Conservation (phyloP, 2,329 filamentous ascomycete genomes). For the Nectriaceae sp. region DNA sequence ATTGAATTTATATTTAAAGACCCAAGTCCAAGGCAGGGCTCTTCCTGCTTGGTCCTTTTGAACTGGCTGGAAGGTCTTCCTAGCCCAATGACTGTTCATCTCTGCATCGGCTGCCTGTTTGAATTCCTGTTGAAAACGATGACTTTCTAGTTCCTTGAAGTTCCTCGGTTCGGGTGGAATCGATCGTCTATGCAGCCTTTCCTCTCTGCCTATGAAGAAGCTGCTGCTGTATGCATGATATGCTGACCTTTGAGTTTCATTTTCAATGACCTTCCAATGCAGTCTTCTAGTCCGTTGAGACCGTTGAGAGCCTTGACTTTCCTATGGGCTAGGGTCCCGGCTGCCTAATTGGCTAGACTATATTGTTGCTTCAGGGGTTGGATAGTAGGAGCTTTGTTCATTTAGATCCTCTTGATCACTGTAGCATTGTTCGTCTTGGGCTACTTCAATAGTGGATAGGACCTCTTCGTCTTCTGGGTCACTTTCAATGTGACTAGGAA, state of each 20-base stretch:
- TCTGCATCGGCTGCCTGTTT: constrained; percentile 4
- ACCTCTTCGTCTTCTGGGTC: constrained; percentile 1
- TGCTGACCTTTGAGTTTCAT: neutral
- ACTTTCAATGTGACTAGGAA: constrained; percentile 2
- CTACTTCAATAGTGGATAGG: neutral
- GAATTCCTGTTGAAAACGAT: constrained; percentile 4
- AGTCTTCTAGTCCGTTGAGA: neutral
- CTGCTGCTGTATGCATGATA: neutral
- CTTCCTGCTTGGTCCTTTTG: neutral
- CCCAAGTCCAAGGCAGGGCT: constrained; percentile 4
- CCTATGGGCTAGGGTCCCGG: neutral
- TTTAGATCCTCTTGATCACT: neutral
- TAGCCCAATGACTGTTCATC: neutral
- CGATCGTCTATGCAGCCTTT: constrained; percentile 1
- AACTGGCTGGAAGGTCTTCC: constrained; percentile 3
- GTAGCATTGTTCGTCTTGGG: neutral
- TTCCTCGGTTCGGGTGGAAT: constrained; percentile 4
- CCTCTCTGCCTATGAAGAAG: neutral
- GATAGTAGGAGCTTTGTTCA: neutral
- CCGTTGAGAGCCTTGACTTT: neutral
- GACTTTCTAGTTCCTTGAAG: constrained; percentile 4
- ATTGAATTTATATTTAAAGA: constrained; percentile 12
- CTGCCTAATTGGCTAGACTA: neutral
- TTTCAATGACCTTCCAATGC: neutral
- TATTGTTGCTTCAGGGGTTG: neutral